Conservation (phyloP, 2,329 filamentous ascomycete genomes). For the Nannizzia gypsea region DNA sequence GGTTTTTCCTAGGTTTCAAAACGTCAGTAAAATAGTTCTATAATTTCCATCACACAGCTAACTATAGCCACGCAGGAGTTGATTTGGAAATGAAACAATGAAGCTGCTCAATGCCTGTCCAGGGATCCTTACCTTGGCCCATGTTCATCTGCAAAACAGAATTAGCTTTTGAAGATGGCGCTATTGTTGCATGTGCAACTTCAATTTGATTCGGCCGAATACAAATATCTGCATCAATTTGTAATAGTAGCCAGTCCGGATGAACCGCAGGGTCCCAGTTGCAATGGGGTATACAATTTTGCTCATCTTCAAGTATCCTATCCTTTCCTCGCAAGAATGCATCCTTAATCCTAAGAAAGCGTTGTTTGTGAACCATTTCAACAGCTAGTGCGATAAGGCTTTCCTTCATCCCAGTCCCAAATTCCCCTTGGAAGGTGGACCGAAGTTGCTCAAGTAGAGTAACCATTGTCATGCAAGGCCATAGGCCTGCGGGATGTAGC, state of each 20-base stretch:
- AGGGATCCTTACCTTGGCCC: conserved; percentile 43
- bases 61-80: background rate
- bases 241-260: conserved; percentile 54
- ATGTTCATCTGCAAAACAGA: conserved; percentile 57
- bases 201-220: conserved; percentile 51
- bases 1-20: conserved; percentile 38
- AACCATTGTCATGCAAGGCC: conserved; percentile 31
- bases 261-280: conserved; percentile 46
- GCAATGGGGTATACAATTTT: conserved; percentile 38
- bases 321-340: conserved; percentile 6
- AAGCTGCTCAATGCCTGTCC: no score
- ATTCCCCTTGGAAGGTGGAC: conserved; percentile 16
- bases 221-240: conserved; percentile 53
- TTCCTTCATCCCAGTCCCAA: conserved; percentile 8
- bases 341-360: conserved; percentile 19
- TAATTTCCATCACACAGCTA: background rate
- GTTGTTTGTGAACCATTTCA: conserved; percentile 22
- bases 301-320: conserved; percentile 30
- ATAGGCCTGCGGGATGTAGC: conserved; percentile 30
- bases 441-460: conserved; percentile 36
- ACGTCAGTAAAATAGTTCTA: background rate
- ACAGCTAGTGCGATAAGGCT: conserved; percentile 16
- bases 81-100: no score
- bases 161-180: conserved; percentile 41
- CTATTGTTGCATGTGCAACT: conserved; percentile 50